Evolutionary conservation across 140 eudicot species (phyloP).

Genomic region (Bidens hawaiensis): DNA sequence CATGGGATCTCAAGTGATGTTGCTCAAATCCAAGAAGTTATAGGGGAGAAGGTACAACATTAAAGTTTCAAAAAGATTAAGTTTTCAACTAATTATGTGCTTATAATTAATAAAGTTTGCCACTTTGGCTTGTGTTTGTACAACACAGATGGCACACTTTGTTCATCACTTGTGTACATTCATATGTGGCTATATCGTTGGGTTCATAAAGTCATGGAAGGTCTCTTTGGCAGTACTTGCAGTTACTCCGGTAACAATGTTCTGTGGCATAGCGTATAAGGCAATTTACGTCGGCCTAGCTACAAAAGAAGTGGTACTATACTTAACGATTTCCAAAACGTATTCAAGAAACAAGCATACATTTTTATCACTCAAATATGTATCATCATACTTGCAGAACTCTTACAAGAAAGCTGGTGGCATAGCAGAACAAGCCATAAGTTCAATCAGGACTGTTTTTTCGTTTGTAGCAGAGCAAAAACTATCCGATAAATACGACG

Average conservation of each 20-base stretch:
- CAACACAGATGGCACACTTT: slow-evolving; percentile 89
- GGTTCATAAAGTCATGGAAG: slow-evolving; percentile 63
- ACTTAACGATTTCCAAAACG: background rate
- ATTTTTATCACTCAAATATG: background rate
- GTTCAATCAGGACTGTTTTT: slow-evolving; percentile 75
- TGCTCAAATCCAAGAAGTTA: slow-evolving; percentile 91
- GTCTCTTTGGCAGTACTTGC: slow-evolving; percentile 71
- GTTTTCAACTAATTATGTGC: background rate
- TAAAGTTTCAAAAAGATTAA: too few species aligned
- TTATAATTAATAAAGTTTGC: background rate
- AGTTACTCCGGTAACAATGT: slow-evolving; percentile 83
- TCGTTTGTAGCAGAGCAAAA: slow-evolving; percentile 72
- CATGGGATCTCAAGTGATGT: slow-evolving; percentile 92
- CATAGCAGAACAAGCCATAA: slow-evolving; percentile 75
- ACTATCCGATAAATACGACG: slow-evolving; percentile 48
- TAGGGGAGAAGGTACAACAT: slow-evolving; percentile 85
- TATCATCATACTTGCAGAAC: slow-evolving; percentile 32
- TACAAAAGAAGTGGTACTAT: slow-evolving; percentile 75
- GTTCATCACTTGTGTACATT: slow-evolving; percentile 78
- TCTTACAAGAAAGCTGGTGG: slow-evolving; percentile 79
- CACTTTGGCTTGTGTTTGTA: too few species aligned
- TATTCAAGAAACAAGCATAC: background rate
- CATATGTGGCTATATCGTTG: slow-evolving; percentile 64
- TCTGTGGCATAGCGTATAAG: slow-evolving; percentile 79
- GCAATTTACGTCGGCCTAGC: slow-evolving; percentile 76